A percentile compares a stretch with the other conserved stretches of the same genome.
Conservation (phyloP, 2,329 filamentous ascomycete genomes). For the Aquanectria penicillioides region DNA sequence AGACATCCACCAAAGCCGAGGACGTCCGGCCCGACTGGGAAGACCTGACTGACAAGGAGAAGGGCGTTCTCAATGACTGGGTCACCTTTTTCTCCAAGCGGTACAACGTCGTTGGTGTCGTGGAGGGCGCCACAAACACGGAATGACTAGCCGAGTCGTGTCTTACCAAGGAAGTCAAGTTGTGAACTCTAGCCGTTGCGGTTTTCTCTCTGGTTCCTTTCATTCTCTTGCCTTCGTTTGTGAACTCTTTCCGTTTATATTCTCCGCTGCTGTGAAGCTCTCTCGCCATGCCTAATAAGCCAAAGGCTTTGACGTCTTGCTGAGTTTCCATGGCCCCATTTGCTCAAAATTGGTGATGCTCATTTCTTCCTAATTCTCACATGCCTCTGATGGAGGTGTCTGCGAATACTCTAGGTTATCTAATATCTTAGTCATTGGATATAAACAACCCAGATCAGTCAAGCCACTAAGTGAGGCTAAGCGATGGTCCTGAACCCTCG, state of each 20-base stretch:
- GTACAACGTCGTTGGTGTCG: slow-evolving; percentile 86
- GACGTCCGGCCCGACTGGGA: slow-evolving; percentile 87
- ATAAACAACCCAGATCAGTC: no score
- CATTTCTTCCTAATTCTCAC: no score
- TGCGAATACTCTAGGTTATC: no score
- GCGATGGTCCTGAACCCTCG: no score
- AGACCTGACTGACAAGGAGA: slow-evolving; percentile 85
- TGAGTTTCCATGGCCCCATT: no score
- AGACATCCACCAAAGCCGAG: slow-evolving; percentile 85
- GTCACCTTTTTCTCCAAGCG: slow-evolving; percentile 95
- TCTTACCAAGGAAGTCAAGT: slow-evolving; percentile 31
- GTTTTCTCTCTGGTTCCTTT: not conserved
- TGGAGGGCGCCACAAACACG: slow-evolving; percentile 69
- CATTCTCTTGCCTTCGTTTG: not conserved
- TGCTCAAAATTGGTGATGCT: no score
- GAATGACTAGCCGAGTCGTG: slow-evolving; percentile 47
- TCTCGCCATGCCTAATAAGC: slow-evolving; percentile 6
- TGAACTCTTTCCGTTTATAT: slow-evolving; percentile 15
- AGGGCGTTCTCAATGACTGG: slow-evolving; percentile 89
- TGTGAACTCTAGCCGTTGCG: slow-evolving; percentile 26
- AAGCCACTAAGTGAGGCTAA: no score
- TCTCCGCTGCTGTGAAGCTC: slow-evolving; percentile 35
- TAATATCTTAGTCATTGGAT: no score
- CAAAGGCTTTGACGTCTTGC: no score
- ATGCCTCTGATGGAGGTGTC: no score